Conservation (phyloP, 768 basidiomycete species). For the Lactarius hatsudake region DNA sequence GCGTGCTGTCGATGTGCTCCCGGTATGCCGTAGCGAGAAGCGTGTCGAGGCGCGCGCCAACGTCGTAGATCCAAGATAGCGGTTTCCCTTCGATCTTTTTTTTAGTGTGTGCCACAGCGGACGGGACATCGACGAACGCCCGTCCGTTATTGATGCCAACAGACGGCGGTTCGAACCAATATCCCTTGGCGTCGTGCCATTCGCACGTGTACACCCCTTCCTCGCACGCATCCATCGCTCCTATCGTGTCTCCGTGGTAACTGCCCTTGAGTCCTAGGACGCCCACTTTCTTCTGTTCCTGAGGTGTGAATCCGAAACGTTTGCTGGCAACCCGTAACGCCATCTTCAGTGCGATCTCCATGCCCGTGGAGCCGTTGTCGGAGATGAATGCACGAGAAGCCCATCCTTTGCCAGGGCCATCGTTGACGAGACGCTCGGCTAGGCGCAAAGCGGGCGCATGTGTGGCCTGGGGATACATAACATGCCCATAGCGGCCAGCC, state of each 20-base stretch:
- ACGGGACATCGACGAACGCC: slow-evolving; percentile 53
- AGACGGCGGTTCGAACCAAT: slow-evolving; percentile 90
- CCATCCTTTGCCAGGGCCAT: slow-evolving; percentile 88
- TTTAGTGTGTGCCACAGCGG: slow-evolving; percentile 35
- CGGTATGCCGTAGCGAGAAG: slow-evolving; percentile 65
- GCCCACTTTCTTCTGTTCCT: slow-evolving; percentile 54
- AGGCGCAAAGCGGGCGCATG: slow-evolving; percentile 84
- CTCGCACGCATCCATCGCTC: slow-evolving; percentile 92
- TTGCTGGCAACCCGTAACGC: slow-evolving; percentile 68
- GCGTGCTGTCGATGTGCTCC: slow-evolving; percentile 49
- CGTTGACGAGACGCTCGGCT: slow-evolving; percentile 69
- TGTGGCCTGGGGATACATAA: slow-evolving; percentile 89
- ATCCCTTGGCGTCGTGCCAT: slow-evolving; percentile 91
- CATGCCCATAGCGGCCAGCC: slow-evolving; percentile 93
- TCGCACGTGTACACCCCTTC: slow-evolving; percentile 93
- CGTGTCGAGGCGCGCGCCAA: slow-evolving; percentile 55
- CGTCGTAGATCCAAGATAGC: slow-evolving; percentile 65
- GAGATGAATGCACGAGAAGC: slow-evolving; percentile 89
- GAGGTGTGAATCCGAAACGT: slow-evolving; percentile 38
- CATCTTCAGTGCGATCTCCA: slow-evolving; percentile 99
- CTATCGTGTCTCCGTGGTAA: slow-evolving; percentile 98
- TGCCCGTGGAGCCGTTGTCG: slow-evolving; percentile 93
- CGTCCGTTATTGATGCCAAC: slow-evolving; percentile 64
- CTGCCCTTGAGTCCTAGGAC: slow-evolving; percentile 87
- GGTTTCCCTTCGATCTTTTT: slow-evolving; percentile 40